Conservation (phyloP, 768 basidiomycete species). For the Leucosporidium yakuticum region DNA sequence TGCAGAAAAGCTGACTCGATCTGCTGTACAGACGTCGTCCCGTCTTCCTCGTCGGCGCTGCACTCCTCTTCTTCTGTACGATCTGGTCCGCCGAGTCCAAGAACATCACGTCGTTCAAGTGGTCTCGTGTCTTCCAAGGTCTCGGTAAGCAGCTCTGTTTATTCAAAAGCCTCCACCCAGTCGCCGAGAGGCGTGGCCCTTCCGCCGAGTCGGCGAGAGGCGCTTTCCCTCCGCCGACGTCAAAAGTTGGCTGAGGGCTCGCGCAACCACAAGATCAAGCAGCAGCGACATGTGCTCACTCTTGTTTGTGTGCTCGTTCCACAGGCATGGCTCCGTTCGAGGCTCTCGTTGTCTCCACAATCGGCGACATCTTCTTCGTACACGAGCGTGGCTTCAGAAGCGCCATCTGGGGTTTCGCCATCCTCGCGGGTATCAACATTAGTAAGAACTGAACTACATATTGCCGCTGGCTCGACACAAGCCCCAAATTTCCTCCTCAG, state of each 20-base stretch:
- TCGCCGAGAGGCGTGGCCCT: too few species aligned
- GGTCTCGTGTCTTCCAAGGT: constrained; percentile 50
- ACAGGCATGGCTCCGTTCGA: constrained; percentile 29
- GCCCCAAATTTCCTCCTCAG: too few species aligned
- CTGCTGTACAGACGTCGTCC: constrained; percentile 10
- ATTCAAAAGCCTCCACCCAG: too few species aligned
- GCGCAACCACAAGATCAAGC: too few species aligned
- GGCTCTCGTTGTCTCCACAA: constrained; percentile 24
- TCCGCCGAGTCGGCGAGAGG: too few species aligned
- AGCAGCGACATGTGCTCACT: too few species aligned
- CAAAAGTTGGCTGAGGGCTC: too few species aligned
- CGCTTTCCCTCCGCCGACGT: too few species aligned
- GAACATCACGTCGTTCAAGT: constrained; percentile 46
- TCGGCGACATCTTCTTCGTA: constrained; percentile 30
- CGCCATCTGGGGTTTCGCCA: constrained; percentile 50
- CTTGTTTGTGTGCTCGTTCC: constrained; percentile 43
- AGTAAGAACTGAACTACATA: too few species aligned
- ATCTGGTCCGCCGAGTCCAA: constrained; percentile 51
- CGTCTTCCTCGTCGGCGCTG: constrained; percentile 3
- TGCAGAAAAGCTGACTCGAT: too few species aligned
- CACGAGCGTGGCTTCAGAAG: constrained; percentile 44
- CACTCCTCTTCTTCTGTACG: constrained; percentile 39
- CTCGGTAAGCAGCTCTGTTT: constrained; percentile 45
- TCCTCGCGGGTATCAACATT: constrained; percentile 43
- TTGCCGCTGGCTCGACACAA: too few species aligned